Base-by-base conservation (phyloP, 805 yeast species). In the Brettanomyces bruxellensis region DNA sequence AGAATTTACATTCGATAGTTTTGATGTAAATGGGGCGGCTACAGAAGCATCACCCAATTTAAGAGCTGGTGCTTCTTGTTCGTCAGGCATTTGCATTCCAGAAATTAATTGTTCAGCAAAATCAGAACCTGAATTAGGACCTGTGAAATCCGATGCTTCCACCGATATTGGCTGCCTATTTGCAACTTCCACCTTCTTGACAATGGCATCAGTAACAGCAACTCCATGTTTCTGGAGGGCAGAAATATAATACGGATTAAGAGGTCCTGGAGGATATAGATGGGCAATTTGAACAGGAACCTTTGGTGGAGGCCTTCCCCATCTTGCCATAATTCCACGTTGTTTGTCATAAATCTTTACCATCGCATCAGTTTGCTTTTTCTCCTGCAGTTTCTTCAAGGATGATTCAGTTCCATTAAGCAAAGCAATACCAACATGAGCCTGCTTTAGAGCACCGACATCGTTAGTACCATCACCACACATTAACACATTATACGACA, bases 381-480 rank as follows among this genome's bases (percentile, higher is more conserved):
- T 78, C 53, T 91, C 97, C 45, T 84, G 87, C 49, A 90, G 78
- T 67, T 89, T 87, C 68, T 85, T 85, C 79, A 93, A 73, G 41
- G 95, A 85, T 45, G 87, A 96, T 61, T 86, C 95, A 47, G 99
- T 90, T 68, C 98, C 99, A 60, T 93, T 93, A 64, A 93, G 75
- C 56, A 93, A 72, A n/a, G 99, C 99, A 62, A 93, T 86, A 72
- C 99, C 99, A 60, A 93, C 84, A 61, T 93, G 95, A 2, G 99
- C 98, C 71, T 93, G 98, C 66, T 93, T 93, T 68, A 93, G 78
- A 46, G 99, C 99, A 67, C 99, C 99, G 44, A 93, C 99, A 72
- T 93, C 99, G 62, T 93, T 93, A n/a, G 99, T 93, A 68, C 99
- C 99, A 69, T 93, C 99, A 73, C 99, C 99, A 69, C 99, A 93